Evolutionary conservation across 352 stramenopile species (phyloP), one percentile per base, ranked within the genome.

Genomic region (Elongisporangium senticosum): DNA sequence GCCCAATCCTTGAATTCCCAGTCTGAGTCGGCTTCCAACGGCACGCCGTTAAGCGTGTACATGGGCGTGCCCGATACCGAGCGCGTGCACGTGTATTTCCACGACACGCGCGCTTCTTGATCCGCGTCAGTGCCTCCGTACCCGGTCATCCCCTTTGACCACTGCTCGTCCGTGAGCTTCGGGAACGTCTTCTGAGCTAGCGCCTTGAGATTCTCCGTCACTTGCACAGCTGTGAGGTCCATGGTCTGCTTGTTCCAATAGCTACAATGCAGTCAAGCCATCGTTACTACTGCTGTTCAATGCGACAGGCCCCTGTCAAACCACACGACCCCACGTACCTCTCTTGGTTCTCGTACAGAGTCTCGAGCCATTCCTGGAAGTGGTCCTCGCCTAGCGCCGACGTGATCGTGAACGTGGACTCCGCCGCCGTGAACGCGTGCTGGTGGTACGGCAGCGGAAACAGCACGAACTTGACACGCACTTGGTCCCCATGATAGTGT

Each of bases 1-100:
- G 60, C 55, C 72, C 72, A 81, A 24, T 74, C 58, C 6, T 71
- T 53, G 37, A 74, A 66, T 1, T 53, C 61, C 72, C 72, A 81
- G 0, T 57, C 64, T 17, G 72, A 39, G 43, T 77, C 74, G n/a
- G 75, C 74, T n/a, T 79, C 68, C 49, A 83, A 75, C 3, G 75
- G 71, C 33, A 90, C 81, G 33, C 83, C 81, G 47, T 93, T 93
- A 59, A 93, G 68, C n/a, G 62, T 84, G 64, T 93, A 93, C 61
- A 85, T 63, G 22, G 83, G 83, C 21, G 83, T 93, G 17, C 81
- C 83, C 33, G 83, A 79, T 51, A 85, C 71, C 22, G 67, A 75
- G 13, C 83, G 75, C 10, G 83, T 78, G 59, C 81, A 90, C 23
- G 75, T 62, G 58, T 91, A 90, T 57, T 93, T 90, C 83, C 83